Evolutionary conservation across 768 basidiomycete species (phyloP), one percentile per base, ranked within the genome.

Genomic region (Saitozyma podzolica): DNA sequence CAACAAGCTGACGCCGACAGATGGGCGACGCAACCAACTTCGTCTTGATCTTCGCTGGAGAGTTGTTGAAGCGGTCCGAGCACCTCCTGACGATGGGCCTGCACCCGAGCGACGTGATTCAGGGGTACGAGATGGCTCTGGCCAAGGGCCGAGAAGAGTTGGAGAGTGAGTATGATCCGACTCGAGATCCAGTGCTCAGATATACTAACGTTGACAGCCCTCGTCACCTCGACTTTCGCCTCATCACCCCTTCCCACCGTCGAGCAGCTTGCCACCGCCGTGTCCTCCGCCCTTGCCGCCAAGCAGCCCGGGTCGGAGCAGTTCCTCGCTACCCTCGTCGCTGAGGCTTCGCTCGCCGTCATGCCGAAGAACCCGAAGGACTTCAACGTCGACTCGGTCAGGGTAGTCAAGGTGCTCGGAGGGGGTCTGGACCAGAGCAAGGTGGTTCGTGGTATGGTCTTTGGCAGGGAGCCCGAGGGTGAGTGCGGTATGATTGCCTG

Each of bases 331-430:
- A 78, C 83, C 1, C 85, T 98, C 9, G 94, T 97, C 6, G 90
- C 95, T 9, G 94, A 98, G 73, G 96, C 96, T 0, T 90, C 92
- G 0, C 81, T 98, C 29, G 85, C 88, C 2, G 89, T 97, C 69
- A 96, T 98, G 93, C 82, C 82, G 29, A 80, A 78, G 58, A 77
- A 80, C 63, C 91, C 92, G 5, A 88, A 89, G 76, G 88, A 91
- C 80, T 99, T 98, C 86, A 97, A 96, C 80, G 93, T 98, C 39
- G 96, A 99, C 80, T 94, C 93, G 71, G 91, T 99, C 0, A 87
- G 96, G 9, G 95, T 99, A 29, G 96, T 99, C 73, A 99, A 98
- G 82, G 97, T 99, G 65, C 89, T 99, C 86, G 96, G 96, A 59
- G 91, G 96, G 40, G 89, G 85, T 72, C 81, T 99, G n/a, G 79